These are phyloP conservation scores for Wilhelminamyces savonicus DNA, from an alignment of 805 yeast species.

Conservation along the genomic window DNA sequence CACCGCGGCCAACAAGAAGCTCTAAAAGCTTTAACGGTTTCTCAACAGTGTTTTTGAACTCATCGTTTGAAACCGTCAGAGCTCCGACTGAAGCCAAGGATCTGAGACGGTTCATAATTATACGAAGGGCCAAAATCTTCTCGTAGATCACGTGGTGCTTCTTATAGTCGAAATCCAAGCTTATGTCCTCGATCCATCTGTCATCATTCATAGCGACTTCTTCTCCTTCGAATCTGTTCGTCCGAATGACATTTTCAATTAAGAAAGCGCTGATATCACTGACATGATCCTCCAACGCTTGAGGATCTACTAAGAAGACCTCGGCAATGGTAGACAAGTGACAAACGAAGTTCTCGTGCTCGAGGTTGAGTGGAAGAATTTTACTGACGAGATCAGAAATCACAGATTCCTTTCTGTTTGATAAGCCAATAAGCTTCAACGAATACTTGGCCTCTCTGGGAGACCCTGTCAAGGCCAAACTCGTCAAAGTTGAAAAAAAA, in stretches of 20 bases:
- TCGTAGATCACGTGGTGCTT: slow-evolving; percentile 29
- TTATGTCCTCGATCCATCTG: slow-evolving; percentile 44
- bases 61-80: too few species aligned
- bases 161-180: slow-evolving; percentile 22
- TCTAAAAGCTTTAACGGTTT: slow-evolving; percentile 64
- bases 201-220: slow-evolving; percentile 17
- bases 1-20: slow-evolving; percentile 66
- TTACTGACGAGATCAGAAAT: slow-evolving; percentile 31
- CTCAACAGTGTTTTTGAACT: slow-evolving; percentile 40
- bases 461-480: slow-evolving; percentile 45
- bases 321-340: slow-evolving; percentile 58
- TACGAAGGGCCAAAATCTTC: slow-evolving; percentile 48
- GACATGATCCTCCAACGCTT: slow-evolving; percentile 44
- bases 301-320: slow-evolving; percentile 43
- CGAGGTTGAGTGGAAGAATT: slow-evolving; percentile 46
- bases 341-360: slow-evolving; percentile 39
- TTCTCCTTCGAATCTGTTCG: slow-evolving; percentile 36
- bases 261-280: slow-evolving; percentile 54
- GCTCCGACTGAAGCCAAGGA: slow-evolving; percentile 10
- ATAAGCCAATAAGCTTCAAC: slow-evolving; percentile 48
- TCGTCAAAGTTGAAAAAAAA: slow-evolving; percentile 40
- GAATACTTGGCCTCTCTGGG: slow-evolving; percentile 63
- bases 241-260: slow-evolving; percentile 55
- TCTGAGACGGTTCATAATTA: slow-evolving; percentile 56
- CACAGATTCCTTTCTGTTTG: slow-evolving; percentile 34